Evolutionary conservation across 345 rosid species (phyloP), one percentile per base, ranked within the genome.

Genomic region (Camelina neglecta): DNA sequence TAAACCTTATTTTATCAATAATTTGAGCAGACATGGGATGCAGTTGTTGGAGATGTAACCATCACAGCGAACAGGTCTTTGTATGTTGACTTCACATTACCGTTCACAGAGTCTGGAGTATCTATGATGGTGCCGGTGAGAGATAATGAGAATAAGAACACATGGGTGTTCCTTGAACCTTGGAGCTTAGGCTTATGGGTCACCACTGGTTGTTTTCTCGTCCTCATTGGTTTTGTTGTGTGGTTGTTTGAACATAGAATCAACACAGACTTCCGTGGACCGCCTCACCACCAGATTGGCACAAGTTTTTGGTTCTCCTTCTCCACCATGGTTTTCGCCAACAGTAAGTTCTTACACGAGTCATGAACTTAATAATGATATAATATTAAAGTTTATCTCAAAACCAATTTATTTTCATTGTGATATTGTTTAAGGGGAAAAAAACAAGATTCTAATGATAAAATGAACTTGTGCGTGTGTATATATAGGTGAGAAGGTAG

Each of bases 191-290:
- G 84, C 3, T 82, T 93, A n/a, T 88, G 98, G 98, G 63, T 84
- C 10, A 75, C 86, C 2, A 86, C 71, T 2, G 75, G 61, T 50
- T 60, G 86, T 44, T 88, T 85, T 60, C 88, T 87, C 31, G n/a
- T 91, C 2, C 66, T 80, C 62, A 85, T 86, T 31, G 98, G 89
- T 6, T 84, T 85, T 8, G 81, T 81, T 1, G 81, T 93, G 7
- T 91, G 97, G 98, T 63, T 84, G 7, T 86, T 93, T 16, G 92
- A 93, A 60, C 92, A 88, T 15, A 76, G 86, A 55, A 71, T 87
- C 8, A 91, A 89, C 58, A 73, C 81, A 45, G 96, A 89, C 36
- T 93, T 91, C 12, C 75, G 76, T 66, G 84, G 86, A 29, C 73
- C 83, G 4, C 78, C 78, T 60, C 60, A 39, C 21, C 44, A 78